phyloP scores from a whole-genome alignment of 202 grass and related monocot genomes.

The Dendrocalamus latiflorus region DNA sequence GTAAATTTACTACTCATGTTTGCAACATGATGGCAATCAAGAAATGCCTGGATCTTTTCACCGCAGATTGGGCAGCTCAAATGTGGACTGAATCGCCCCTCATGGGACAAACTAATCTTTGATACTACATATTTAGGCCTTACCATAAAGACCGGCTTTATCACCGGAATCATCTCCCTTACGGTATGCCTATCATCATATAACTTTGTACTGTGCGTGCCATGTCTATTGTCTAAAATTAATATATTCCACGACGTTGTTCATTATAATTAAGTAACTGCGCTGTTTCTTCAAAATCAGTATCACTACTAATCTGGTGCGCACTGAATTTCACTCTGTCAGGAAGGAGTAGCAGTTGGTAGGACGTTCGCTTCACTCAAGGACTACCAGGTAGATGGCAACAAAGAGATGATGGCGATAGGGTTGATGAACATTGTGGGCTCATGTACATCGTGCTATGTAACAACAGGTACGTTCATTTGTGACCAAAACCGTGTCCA shows the following conservation, averaged over 20 bases:
- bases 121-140: conserved; percentile 54
- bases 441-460: conserved; percentile 94
- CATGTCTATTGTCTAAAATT: neutral
- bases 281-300: neutral
- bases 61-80: conserved; percentile 78
- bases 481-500: neutral
- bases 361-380: conserved; percentile 91
- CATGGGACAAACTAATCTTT: conserved; percentile 84
- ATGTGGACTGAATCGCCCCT: conserved; percentile 76
- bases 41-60: neutral
- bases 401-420: conserved; percentile 99
- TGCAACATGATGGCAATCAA: neutral
- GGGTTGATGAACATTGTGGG: conserved; percentile 95
- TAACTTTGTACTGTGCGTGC: neutral
- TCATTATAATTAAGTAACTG: neutral
- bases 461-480: conserved; percentile 62
- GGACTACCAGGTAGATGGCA: conserved; percentile 92
- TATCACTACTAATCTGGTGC: neutral
- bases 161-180: conserved; percentile 86
- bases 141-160: conserved; percentile 72
- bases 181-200: conserved; percentile 45
- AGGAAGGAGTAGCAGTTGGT: conserved; percentile 94
- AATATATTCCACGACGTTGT: neutral
- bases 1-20: neutral
- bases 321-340: conserved; percentile 9